Percentiles rank a stretch among this genome's conserved stretches.
Conservation (phyloP, 345 rosid genomes). For the Barbarea vulgaris region DNA sequence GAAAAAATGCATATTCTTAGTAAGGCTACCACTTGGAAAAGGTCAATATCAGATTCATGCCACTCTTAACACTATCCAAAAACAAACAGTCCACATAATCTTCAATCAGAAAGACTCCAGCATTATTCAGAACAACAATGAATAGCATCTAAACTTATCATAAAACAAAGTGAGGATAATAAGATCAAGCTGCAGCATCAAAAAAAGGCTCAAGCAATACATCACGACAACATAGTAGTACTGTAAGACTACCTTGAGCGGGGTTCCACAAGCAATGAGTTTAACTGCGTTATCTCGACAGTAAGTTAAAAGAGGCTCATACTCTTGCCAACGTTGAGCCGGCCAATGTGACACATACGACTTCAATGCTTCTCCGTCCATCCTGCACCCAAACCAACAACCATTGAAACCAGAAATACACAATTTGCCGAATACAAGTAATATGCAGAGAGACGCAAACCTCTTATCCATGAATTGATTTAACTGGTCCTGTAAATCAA, state of each 20-base stretch:
- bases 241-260: constrained; percentile 59
- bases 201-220: background rate
- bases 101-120: constrained; percentile 7
- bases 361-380: constrained; percentile 69
- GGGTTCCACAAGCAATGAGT: constrained; percentile 87
- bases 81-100: background rate
- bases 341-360: constrained; percentile 70
- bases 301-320: constrained; percentile 78
- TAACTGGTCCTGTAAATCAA: constrained; percentile 67
- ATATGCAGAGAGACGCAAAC: constrained; percentile 38
- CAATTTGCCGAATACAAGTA: background rate
- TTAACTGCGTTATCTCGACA: constrained; percentile 72
- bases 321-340: constrained; percentile 75
- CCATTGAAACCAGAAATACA: background rate
- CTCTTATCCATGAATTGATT: constrained; percentile 62
- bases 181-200: background rate
- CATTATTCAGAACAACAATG: background rate
- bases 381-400: constrained; percentile 53
- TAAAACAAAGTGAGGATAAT: background rate
- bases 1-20: background rate
- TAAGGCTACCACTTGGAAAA: background rate
- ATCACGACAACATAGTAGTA: background rate
- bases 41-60: background rate
- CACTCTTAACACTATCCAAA: background rate
- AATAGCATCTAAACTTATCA: background rate